Base-by-base conservation (phyloP, 116 monocot species). In the Thalassia testudinum region DNA sequence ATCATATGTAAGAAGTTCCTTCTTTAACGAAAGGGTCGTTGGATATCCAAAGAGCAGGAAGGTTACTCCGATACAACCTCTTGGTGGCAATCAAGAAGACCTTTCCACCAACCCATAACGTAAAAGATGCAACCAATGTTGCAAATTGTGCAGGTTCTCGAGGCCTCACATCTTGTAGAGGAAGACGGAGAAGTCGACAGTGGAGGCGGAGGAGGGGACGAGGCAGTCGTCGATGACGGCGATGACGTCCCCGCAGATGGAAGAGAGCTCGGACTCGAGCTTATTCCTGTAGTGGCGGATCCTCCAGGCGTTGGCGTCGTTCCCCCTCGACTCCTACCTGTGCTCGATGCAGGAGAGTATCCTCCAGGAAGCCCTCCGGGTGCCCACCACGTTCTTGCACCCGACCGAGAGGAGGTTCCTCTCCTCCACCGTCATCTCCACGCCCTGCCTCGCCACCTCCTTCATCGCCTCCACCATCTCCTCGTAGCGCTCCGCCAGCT, bases 401-500 rank as follows among this genome's bases (percentile, higher is more conserved):
- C 66, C 66, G 8, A 62, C 58, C 24, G 68, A 59, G 49, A 68
- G 58, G 26, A 68, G 62, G 64, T 69, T 78, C 52, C 68, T 68
- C 68, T 78, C 78, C 61, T 72, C 72, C 19, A 57, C 69, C 0
- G 63, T 60, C 40, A 77, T 62, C 61, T 77, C 72, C 40, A 68
- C 77, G 18, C 24, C 63, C 15, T 60, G 62, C 25, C 26, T 51
- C 15, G 40, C 67, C 18, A 74, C 68, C 56, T 65, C 62, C 64
- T 77, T 70, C 37, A 63, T 72, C 57, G 66, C 62, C 72, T 64
- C 67, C 55, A 67, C 68, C 77, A 77, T 72, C 53, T 77, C 72
- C 37, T 72, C 77, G 64, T 67, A 68, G 59, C 72, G 60, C 60
- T 72, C 77, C 0, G 73, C 73, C 73, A 67, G 73, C 73, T 73